Conservation (phyloP, 176 grass and related monocot species). For the Luzula sylvatica region DNA sequence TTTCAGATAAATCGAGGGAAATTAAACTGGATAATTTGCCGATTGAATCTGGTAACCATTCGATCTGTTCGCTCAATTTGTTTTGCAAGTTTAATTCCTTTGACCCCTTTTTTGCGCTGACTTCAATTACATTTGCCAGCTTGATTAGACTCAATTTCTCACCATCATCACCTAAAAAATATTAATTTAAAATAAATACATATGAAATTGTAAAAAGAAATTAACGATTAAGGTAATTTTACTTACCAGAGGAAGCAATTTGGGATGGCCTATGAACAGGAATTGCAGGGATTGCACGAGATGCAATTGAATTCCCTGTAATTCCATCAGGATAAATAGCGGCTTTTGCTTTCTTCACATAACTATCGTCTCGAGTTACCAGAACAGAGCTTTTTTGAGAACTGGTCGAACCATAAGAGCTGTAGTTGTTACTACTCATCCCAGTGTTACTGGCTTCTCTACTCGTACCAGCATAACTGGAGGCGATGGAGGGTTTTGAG, state of each 20-base stretch:
- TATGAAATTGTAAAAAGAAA: slow-evolving; percentile 8
- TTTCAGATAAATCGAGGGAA: slow-evolving; percentile 81
- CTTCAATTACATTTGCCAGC: slow-evolving; percentile 83
- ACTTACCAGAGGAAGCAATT: slow-evolving; percentile 21
- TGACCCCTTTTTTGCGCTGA: slow-evolving; percentile 62
- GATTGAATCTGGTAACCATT: slow-evolving; percentile 94
- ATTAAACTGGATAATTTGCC: slow-evolving; percentile 72
- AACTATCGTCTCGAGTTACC: slow-evolving; percentile 87
- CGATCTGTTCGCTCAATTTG: slow-evolving; percentile 72
- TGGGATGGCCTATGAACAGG: neutral
- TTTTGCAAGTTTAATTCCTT: slow-evolving; percentile 54
- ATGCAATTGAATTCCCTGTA: slow-evolving; percentile 23
- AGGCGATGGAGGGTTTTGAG: slow-evolving; percentile 27
- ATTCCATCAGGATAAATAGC: slow-evolving; percentile 42
- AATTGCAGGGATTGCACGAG: slow-evolving; percentile 15
- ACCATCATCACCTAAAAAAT: slow-evolving; percentile 40
- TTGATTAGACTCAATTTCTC: slow-evolving; percentile 72
- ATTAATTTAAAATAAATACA: slow-evolving; percentile 25
- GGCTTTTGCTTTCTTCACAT: slow-evolving; percentile 65
- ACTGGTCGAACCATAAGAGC: neutral
- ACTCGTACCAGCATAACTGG: neutral
- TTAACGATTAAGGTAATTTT: neutral
- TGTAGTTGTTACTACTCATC: slow-evolving; percentile 4
- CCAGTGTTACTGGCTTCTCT: neutral
- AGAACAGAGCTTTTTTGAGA: slow-evolving; percentile 18